Conservation (phyloP, 73 alveolate genomes). For the Durusdinium trenchii region DNA sequence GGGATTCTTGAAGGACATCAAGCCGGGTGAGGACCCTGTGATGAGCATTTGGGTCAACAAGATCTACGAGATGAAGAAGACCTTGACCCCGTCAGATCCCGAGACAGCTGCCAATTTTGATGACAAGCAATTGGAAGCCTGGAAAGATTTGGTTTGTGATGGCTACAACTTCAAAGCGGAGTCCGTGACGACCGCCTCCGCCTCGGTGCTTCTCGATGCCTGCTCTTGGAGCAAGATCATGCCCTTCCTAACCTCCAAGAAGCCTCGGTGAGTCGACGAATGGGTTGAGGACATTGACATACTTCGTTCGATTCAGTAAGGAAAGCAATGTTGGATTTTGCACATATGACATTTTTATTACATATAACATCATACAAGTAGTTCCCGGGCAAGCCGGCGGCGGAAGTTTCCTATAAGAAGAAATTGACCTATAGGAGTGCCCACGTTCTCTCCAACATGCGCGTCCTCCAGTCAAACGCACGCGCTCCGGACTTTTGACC, state of each 20-base stretch:
- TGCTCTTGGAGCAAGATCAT: conserved; percentile 46
- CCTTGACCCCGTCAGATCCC: conserved; percentile 25
- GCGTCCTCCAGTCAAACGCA: too few species aligned
- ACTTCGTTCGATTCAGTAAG: too few species aligned
- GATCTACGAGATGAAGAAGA: conserved; percentile 69
- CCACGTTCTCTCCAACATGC: too few species aligned
- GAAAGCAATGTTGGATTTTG: too few species aligned
- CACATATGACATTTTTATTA: too few species aligned
- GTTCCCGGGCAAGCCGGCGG: too few species aligned
- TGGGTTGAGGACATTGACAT: too few species aligned
- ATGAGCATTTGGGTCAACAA: conserved; percentile 62
- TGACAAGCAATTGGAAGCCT: conserved; percentile 53
- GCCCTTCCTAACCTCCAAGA: conserved; percentile 37
- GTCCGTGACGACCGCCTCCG: background rate
- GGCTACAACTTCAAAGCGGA: conserved; percentile 57
- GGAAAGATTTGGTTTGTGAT: conserved; percentile 54
- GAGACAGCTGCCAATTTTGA: conserved; percentile 27
- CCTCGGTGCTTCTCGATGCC: too few species aligned
- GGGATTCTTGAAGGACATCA: conserved; percentile 37
- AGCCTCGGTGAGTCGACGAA: conserved; percentile 8
- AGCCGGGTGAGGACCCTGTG: conserved; percentile 41
- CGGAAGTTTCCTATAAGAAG: too few species aligned
- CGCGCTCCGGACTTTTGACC: too few species aligned
- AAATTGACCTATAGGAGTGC: too few species aligned
- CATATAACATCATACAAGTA: too few species aligned